phyloP scores from a whole-genome alignment of 2,329 filamentous ascomycete species.

The Parafenestella ontariensis region DNA sequence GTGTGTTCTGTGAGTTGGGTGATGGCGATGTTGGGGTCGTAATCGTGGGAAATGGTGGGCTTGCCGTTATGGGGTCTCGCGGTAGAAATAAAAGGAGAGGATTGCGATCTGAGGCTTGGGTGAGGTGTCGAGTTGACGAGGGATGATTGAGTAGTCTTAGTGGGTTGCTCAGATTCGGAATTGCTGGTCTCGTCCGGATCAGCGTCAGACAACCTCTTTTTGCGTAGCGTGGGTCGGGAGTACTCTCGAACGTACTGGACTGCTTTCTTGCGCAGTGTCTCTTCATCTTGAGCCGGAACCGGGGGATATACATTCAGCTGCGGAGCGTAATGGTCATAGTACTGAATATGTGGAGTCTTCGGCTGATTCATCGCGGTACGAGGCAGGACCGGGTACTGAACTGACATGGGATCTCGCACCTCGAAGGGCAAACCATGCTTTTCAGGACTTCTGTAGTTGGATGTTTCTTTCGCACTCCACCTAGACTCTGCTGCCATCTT shows the following conservation, averaged over 20 bases:
- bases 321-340: not conserved
- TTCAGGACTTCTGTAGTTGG: not conserved
- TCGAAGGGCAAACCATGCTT: slow-evolving; percentile 10
- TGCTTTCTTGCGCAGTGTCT: slow-evolving; percentile 22
- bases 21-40: slow-evolving; percentile 11
- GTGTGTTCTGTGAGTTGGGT: slow-evolving; percentile 21
- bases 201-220: slow-evolving; percentile 10
- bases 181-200: slow-evolving; percentile 11
- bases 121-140: not conserved
- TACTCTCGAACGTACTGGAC: slow-evolving; percentile 20
- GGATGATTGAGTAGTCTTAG: not conserved
- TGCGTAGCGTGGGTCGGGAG: slow-evolving; percentile 10
- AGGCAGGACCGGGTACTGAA: slow-evolving; percentile 5
- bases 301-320: not conserved
- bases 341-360: not conserved
- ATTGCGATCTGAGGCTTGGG: not conserved
- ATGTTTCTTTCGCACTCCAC: not conserved
- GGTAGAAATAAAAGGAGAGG: not conserved
- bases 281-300: slow-evolving; percentile 5
- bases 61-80: not conserved
- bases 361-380: not conserved
- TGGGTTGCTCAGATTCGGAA: slow-evolving; percentile 1
- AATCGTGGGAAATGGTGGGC: slow-evolving; percentile 4
- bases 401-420: slow-evolving; percentile 7
- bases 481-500: slow-evolving; percentile 10